Evolutionary conservation across 2,329 filamentous ascomycete genomes (phyloP).

Genomic region (Scytalidium lignicola): DNA sequence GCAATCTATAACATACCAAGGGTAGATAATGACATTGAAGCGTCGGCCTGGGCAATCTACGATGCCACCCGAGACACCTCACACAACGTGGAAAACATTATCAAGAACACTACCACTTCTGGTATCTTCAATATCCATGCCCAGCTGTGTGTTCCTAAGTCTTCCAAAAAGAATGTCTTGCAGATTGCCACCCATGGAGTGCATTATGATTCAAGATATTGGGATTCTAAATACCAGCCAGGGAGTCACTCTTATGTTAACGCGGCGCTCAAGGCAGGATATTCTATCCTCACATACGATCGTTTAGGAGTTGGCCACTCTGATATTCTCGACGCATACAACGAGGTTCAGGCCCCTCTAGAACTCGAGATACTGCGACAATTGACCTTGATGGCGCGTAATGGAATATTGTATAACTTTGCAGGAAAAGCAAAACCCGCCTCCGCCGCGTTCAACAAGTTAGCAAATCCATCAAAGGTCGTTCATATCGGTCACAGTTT

Average conservation of each 20-base stretch:
- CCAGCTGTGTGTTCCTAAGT: conserved; percentile 8
- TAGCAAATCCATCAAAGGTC: conserved; percentile 30
- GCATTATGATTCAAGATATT: conserved; percentile 51
- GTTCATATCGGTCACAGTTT: conserved; percentile 62
- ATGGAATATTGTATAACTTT: conserved; percentile 28
- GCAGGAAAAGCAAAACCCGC: conserved; percentile 11
- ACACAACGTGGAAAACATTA: conserved; percentile 4
- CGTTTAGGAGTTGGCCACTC: conserved; percentile 55
- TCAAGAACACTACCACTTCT: conserved; percentile 7
- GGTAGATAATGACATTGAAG: conserved; percentile 6
- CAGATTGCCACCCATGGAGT: conserved; percentile 49
- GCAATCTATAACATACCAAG: conserved; percentile 6
- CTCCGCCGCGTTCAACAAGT: conserved; percentile 12
- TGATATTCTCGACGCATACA: conserved; percentile 48
- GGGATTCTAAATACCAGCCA: conserved; percentile 51
- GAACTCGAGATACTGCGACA: conserved; percentile 52
- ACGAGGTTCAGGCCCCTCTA: conserved; percentile 50
- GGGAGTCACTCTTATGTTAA: conserved; percentile 59
- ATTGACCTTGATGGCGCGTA: conserved; percentile 44
- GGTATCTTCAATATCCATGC: conserved; percentile 7
- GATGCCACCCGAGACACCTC: conserved; percentile 4
- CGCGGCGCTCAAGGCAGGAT: conserved; percentile 47
- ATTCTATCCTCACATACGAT: conserved; percentile 55
- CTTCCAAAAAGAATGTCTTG: conserved; percentile 15
- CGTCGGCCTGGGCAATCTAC: conserved; percentile 6